Conservation (phyloP, 2,329 filamentous ascomycete species). For the Metarhizium anisopliae region DNA sequence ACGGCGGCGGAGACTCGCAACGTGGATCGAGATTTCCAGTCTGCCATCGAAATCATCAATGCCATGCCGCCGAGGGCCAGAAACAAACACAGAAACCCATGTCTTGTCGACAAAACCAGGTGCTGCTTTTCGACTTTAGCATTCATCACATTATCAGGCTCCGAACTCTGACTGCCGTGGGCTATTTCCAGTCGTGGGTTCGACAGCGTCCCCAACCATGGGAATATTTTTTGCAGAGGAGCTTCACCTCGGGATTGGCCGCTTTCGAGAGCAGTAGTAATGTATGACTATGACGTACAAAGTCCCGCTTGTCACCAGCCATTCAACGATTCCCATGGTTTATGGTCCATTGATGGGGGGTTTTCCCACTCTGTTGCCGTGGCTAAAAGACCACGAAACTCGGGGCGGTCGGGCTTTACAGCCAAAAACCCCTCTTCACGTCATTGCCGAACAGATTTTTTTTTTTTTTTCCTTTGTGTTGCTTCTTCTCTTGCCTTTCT, state of each 20-base stretch:
- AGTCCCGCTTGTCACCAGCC: constrained; percentile 3
- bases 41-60: neutral
- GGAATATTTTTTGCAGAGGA: neutral
- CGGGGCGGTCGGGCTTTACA: neutral
- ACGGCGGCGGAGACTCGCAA: constrained; percentile 1
- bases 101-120: neutral
- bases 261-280: neutral
- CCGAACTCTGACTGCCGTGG: neutral
- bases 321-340: neutral
- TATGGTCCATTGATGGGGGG: neutral
- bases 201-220: neutral
- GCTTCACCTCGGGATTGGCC: neutral
- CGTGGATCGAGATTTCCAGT: neutral
- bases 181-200: neutral
- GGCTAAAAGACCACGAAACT: neutral
- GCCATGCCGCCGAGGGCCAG: neutral
- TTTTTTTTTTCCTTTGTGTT: neutral
- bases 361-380: neutral
- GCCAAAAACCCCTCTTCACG: neutral
- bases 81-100: neutral
- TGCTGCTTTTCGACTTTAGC: neutral
- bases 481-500: neutral
- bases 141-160: neutral
- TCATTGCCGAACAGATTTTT: neutral
- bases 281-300: neutral